Evolutionary conservation across 352 stramenopile genomes (phyloP), one percentile per base, ranked within the genome.

Genomic region (Hyaloperonospora brassicae): DNA sequence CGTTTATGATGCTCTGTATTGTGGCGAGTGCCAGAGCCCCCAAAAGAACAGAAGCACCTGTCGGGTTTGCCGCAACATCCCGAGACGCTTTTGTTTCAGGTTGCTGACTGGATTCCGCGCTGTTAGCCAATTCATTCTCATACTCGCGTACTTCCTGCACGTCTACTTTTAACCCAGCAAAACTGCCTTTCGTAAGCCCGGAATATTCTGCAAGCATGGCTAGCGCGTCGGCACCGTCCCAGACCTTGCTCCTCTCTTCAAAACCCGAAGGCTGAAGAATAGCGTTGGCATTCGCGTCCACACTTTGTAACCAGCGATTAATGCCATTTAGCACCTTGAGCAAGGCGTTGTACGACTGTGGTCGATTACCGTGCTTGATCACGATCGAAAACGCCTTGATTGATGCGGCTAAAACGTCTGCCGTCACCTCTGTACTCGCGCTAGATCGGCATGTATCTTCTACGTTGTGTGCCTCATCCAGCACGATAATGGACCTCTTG

Each of bases 391-490:
- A 89, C 8, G 79, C 77, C 22, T 72, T 79, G 39, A 84, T 84
- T 8, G 79, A 78, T 0, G 68, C 50, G 3, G 49, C 62, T 7
- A 93, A 55, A 1, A 64, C 53, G 7, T 88, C 70, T 0, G 52
- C 66, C 11, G 67, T 89, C 14, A 95, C 53, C 55, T 95, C 84
- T 11, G 87, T 56, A 52, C 81, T 93, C 14, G 84, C 84, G 41
- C 76, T 79, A 11, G 76, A 83, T 10, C 83, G 83, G 34, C 81
- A 93, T 17, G 84, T 90, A 52, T 93, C 84, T 58, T 95, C 85
- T 27, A 93, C 80, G 42, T 95, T 95, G 56, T 95, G 85, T 2
- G 84, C 85, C 50, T 95, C 85, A 35, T 95, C 85, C 39, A 95
- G 66, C 27, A 95, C 72, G 22, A 95, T 61, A 40, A 95, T 89